A percentile compares a stretch with the other conserved stretches of the same genome.
Evolutionary conservation across 768 basidiomycete genomes (phyloP).

Genomic region (Pisolithus microcarpus): DNA sequence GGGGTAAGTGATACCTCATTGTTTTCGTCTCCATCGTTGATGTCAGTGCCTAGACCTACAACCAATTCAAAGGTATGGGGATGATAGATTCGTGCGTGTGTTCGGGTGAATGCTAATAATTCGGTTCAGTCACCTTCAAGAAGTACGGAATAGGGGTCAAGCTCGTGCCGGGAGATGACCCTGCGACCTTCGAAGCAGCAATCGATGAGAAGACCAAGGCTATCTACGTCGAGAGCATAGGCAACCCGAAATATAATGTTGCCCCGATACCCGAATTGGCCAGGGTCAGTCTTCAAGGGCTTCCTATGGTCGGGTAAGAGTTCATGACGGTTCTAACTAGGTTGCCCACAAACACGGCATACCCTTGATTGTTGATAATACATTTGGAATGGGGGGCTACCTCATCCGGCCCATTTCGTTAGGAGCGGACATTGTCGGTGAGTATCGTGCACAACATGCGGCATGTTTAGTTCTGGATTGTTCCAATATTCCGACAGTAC

Average conservation of each 20-base stretch:
- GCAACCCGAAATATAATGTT: slow-evolving; percentile 56
- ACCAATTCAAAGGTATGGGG: slow-evolving; percentile 51
- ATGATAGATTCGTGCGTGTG: not conserved
- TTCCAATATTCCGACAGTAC: slow-evolving; percentile 26
- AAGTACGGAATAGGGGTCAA: slow-evolving; percentile 49
- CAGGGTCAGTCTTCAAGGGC: slow-evolving; percentile 28
- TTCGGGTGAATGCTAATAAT: not conserved
- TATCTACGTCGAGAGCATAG: slow-evolving; percentile 53
- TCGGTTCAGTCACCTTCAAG: slow-evolving; percentile 42
- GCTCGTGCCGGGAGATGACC: slow-evolving; percentile 43
- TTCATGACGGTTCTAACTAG: slow-evolving; percentile 16
- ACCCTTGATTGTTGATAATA: slow-evolving; percentile 62
- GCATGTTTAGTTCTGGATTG: no score
- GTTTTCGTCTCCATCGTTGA: not conserved
- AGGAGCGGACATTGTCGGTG: slow-evolving; percentile 50
- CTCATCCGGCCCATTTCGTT: slow-evolving; percentile 46
- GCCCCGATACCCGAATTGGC: slow-evolving; percentile 50
- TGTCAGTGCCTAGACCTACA: slow-evolving; percentile 41
- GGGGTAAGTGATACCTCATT: slow-evolving; percentile 33
- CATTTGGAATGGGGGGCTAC: slow-evolving; percentile 57
- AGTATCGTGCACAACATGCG: slow-evolving; percentile 4
- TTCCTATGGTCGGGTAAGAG: not conserved
- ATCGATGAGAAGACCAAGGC: slow-evolving; percentile 59
- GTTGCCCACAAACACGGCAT: slow-evolving; percentile 55
- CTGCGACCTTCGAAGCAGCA: slow-evolving; percentile 40